phyloP scores from a whole-genome alignment of 2,329 filamentous ascomycete genomes.

The Pestalotiopsis fici region DNA sequence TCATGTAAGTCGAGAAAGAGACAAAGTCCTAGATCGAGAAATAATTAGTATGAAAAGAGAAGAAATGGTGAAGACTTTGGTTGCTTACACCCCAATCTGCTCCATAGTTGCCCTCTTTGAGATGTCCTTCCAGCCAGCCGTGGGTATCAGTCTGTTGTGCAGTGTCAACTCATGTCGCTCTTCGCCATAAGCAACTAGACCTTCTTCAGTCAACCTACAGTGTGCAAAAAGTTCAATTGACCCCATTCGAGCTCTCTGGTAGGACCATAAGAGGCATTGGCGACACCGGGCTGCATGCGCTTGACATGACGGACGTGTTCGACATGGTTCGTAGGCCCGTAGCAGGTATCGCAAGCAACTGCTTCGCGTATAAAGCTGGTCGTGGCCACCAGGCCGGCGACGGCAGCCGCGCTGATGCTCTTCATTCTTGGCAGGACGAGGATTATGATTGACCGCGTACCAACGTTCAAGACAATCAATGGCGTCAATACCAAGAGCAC shows the following conservation, averaged over 20 bases:
- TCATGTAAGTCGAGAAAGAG: constrained; percentile 61
- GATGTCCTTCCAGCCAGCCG: constrained; percentile 61
- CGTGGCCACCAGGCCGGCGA: constrained; percentile 9
- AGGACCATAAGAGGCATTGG: constrained; percentile 42
- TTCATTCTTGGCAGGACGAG: constrained; percentile 4
- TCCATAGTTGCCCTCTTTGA: constrained; percentile 64
- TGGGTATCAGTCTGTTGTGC: constrained; percentile 54
- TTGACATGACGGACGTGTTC: constrained; percentile 49
- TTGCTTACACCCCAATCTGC: constrained; percentile 57
- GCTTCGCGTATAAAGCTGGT: constrained; percentile 18
- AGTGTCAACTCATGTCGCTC: background rate
- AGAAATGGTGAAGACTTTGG: background rate
- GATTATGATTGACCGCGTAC: background rate
- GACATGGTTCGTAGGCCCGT: constrained; percentile 39
- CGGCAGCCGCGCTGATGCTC: background rate
- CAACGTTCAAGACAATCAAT: background rate
- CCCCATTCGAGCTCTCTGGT: constrained; percentile 58
- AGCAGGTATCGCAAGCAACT: constrained; percentile 42
- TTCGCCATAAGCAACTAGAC: background rate
- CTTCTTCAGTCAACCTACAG: constrained; percentile 29
- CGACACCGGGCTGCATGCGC: constrained; percentile 48
- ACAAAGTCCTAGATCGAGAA: constrained; percentile 49
- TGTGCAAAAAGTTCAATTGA: constrained; percentile 63
- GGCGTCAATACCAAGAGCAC: background rate
- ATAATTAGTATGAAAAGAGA: background rate